Evolutionary conservation across 164 flowering plant species (phyloP), one percentile per base, ranked within the genome.

Genomic region (Buxus sempervirens): DNA sequence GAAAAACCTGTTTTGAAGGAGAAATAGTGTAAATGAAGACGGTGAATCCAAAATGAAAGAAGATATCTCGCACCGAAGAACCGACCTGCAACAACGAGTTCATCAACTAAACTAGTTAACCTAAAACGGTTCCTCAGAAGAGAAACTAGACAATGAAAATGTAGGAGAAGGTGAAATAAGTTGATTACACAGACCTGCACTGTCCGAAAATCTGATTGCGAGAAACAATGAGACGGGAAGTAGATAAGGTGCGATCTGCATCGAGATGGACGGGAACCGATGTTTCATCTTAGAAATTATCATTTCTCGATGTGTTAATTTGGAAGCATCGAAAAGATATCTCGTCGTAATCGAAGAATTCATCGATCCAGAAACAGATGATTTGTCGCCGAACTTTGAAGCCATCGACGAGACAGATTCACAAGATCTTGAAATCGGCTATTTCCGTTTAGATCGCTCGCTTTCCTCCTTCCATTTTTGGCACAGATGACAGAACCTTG

Each of bases 331-430:
- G 38, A 66, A 57, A 62, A 41, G 20, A 22, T 19, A 23, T 57
- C 42, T 57, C 55, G 70, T 66, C 70, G 55, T 21, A 25, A 66
- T 66, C 62, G 70, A 66, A 56, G 61, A 48, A n/a, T 42, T 54
- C 61, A 42, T 20, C 6, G 21, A 21, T 38, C 7, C 16, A 66
- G 55, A 42, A 58, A 42, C 23, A 49, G 54, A 32, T 28, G n/a
- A 32, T 65, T 38, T 0, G 57, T 8, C 26, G 7, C 7, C n/a
- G 18, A 8, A 54, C 67, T 20, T 65, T 54, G 68, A 55, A 65
- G n/a, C 22, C 16, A 55, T 56, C 68, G 60, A 22, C 28, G 20
- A 13, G 25, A 54, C 55, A 18, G 18, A 53, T 5, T 1, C 7
- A 53, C 51, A 45, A 45, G 12, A 45, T 15, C 51, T 15, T 45